Evolutionary conservation across 257 asterid species (phyloP), one percentile per base, ranked within the genome.

Genomic region (Nicotiana sylvestris): DNA sequence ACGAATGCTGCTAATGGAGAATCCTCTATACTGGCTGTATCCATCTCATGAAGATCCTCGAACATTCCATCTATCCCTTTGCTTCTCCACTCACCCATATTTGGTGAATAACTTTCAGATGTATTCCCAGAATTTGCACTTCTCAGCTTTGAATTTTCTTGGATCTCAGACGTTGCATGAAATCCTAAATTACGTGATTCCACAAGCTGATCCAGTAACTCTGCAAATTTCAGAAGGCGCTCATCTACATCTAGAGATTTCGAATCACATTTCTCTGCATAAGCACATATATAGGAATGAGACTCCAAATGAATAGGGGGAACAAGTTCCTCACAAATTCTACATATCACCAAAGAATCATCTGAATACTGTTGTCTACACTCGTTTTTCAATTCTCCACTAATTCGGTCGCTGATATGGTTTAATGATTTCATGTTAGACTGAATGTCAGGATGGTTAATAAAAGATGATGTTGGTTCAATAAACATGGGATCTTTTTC

Each of bases 41-140:
- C 99, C 96, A 94, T 96, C 90, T 92, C 99, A 87, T 94, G 99
- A 87, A 96, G 97, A 85, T 94, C 97, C 89, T 96, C 98, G 91
- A 96, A 88, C 96, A 96, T 91, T 84, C 89, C 98, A 88, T 95
- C 93, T 90, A 94, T 89, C 74, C 95, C 98, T 85, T 90, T 95
- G 89, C 89, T 85, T 83, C 97, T 89, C 90, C 90, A 91, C 83
- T 93, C 99, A 84, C 86, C 87, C 78, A 89, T 80, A 83, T 87
- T 90, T 7, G 99, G 99, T 49, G 99, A 96, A 87, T 76, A 82
- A 57, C 85, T 87, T 88, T 91, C 98, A 68, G 92, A 83, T 78
- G 87, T 78, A 67, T 81, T 82, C 15, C 90, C 84, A 46, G 93
- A 87, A 81, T 87, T 89, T 83, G 89, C 58, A 62, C 83, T 69